Evolutionary conservation across 352 stramenopile species (phyloP).

Genomic region (Pythium graminicola): DNA sequence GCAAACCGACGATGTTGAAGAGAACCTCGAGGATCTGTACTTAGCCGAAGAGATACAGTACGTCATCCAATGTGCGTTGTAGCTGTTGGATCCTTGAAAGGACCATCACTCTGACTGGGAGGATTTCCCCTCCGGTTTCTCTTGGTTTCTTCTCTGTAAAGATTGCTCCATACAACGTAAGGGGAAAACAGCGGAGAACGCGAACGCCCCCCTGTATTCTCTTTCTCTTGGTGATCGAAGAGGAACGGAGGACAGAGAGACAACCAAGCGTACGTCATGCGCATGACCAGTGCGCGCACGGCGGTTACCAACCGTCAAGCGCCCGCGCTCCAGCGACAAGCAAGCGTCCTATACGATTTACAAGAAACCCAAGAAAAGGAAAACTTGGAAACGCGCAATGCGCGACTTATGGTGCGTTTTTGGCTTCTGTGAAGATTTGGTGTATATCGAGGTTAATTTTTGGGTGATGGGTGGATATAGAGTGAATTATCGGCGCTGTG

Average conservation of each 20-base stretch:
- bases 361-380: constrained; percentile 74
- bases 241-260: background rate
- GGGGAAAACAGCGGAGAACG: background rate
- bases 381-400: constrained; percentile 60
- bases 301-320: constrained; percentile 1
- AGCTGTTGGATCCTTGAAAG: constrained; percentile 19
- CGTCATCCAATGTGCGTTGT: constrained; percentile 1
- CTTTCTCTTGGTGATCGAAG: background rate
- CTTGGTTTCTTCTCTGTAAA: background rate
- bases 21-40: no score
- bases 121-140: constrained; percentile 3
- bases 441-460: no score
- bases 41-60: no score
- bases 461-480: no score
- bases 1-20: no score
- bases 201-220: background rate
- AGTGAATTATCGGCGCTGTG: constrained; percentile 64
- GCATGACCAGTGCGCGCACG: constrained; percentile 25
- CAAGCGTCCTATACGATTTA: constrained; percentile 73
- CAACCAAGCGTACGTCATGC: constrained; percentile 9
- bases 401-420: constrained; percentile 54
- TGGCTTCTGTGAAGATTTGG: no score
- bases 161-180: background rate
- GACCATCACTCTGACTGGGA: constrained; percentile 22
- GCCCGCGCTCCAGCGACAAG: constrained; percentile 41